Conservation (phyloP, 2,329 filamentous ascomycete genomes). For the Monosporascus sp. region DNA sequence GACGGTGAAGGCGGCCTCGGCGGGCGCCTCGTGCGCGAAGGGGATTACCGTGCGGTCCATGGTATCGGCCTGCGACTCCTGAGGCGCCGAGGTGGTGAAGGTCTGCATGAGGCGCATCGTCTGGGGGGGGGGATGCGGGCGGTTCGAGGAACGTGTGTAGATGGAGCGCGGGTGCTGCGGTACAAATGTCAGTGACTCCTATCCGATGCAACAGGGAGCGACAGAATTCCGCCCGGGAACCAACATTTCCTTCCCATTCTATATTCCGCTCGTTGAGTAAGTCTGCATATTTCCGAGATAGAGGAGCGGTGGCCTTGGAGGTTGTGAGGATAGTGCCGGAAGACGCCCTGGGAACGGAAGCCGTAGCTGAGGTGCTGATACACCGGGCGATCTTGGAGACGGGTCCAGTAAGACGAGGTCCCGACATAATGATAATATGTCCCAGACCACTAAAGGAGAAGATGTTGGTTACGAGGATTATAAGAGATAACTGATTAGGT, state of each 20-base stretch:
- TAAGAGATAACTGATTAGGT: not conserved
- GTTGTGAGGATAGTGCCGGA: conserved; percentile 21
- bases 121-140: conserved; percentile 32
- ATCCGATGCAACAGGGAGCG: not conserved
- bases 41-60: conserved; percentile 53
- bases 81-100: conserved; percentile 46
- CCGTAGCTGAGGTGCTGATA: conserved; percentile 23
- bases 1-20: conserved; percentile 32
- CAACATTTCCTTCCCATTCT: conserved; percentile 25
- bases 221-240: not conserved
- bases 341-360: conserved; percentile 13
- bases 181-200: conserved; percentile 18
- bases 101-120: conserved; percentile 58
- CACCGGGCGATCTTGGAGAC: conserved; percentile 25
- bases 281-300: conserved; percentile 30
- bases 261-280: conserved; percentile 29
- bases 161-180: conserved; percentile 24
- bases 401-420: conserved; percentile 27
- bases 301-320: conserved; percentile 21
- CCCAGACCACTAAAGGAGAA: not conserved
- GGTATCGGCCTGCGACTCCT: conserved; percentile 30
- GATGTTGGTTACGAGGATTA: no score
- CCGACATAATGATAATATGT: conserved; percentile 17
- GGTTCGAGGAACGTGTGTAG: conserved; percentile 29
- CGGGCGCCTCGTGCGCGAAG: conserved; percentile 22